phyloP scores from a whole-genome alignment of 345 rosid species.

The Draba incana region DNA sequence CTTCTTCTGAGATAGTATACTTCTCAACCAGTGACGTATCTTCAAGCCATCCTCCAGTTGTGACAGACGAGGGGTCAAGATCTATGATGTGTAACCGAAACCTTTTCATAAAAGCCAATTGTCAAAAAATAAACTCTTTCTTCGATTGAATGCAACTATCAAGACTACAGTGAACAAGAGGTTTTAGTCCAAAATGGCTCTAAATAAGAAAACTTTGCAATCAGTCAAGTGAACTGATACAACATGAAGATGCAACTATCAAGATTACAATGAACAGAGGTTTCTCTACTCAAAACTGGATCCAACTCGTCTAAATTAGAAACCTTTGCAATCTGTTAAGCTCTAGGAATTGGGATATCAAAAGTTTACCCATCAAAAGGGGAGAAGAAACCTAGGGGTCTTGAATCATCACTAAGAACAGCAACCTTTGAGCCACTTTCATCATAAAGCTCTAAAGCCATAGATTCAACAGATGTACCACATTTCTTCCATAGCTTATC shows the following conservation, averaged over 20 bases:
- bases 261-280: no score
- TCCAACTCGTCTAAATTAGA: no score
- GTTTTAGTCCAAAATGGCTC: conserved; percentile 2
- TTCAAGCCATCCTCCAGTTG: conserved; percentile 94
- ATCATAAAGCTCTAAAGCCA: conserved; percentile 83
- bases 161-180: conserved; percentile 11
- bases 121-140: background rate
- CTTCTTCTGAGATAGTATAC: conserved; percentile 83
- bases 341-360: background rate
- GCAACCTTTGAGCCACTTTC: conserved; percentile 65
- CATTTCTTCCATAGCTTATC: conserved; percentile 95
- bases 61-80: conserved; percentile 87
- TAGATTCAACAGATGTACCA: conserved; percentile 73
- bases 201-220: conserved; percentile 8
- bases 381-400: conserved; percentile 75
- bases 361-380: conserved; percentile 72
- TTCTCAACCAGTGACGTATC: conserved; percentile 90
- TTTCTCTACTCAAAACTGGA: no score
- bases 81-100: conserved; percentile 77
- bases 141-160: conserved; percentile 9
- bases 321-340: background rate
- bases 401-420: conserved; percentile 55
- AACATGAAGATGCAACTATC: no score
- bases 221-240: background rate
- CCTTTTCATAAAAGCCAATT: conserved; percentile 43